phyloP scores from a whole-genome alignment of 768 basidiomycete genomes.

The Podaxis rugospora region DNA sequence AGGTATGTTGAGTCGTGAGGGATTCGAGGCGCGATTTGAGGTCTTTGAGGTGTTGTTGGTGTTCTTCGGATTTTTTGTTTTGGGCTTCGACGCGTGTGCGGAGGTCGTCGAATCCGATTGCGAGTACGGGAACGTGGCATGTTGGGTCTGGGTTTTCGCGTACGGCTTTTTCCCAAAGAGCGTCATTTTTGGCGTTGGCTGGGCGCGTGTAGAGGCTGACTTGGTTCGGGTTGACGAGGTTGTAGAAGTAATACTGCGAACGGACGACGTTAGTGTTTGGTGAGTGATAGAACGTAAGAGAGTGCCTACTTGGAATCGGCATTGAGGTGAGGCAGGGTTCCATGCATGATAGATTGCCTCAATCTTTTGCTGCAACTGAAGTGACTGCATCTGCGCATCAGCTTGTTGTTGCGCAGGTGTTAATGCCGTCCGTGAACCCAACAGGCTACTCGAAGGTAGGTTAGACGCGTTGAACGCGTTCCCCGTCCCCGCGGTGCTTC shows the following conservation, averaged over 20 bases:
- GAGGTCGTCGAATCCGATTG: slow-evolving; percentile 78
- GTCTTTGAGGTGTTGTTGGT: slow-evolving; percentile 70
- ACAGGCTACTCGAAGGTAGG: slow-evolving; percentile 27
- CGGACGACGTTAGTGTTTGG: not conserved
- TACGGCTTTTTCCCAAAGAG: slow-evolving; percentile 73
- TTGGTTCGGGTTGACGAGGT: slow-evolving; percentile 68
- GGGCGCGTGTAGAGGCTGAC: slow-evolving; percentile 69
- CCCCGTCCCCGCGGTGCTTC: slow-evolving; percentile 23
- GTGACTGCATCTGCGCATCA: slow-evolving; percentile 60
- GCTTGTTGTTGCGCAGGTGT: slow-evolving; percentile 41
- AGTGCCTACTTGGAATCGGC: slow-evolving; percentile 70
- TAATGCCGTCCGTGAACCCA: slow-evolving; percentile 33
- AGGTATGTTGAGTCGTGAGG: slow-evolving; percentile 57
- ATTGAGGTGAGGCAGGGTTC: slow-evolving; percentile 63
- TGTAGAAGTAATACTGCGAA: slow-evolving; percentile 76
- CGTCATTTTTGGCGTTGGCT: slow-evolving; percentile 64
- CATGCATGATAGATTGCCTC: slow-evolving; percentile 66
- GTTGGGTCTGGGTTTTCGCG: slow-evolving; percentile 79
- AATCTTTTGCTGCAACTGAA: slow-evolving; percentile 51
- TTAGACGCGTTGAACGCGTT: slow-evolving; percentile 24
- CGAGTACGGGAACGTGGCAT: slow-evolving; percentile 68
- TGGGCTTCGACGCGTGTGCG: slow-evolving; percentile 78
- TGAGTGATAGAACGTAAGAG: not conserved
- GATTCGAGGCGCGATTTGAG: slow-evolving; percentile 59
- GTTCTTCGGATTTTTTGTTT: slow-evolving; percentile 55